Base-by-base conservation (phyloP, 2,329 filamentous ascomycete genomes). In the Aspergillus fijiensis region DNA sequence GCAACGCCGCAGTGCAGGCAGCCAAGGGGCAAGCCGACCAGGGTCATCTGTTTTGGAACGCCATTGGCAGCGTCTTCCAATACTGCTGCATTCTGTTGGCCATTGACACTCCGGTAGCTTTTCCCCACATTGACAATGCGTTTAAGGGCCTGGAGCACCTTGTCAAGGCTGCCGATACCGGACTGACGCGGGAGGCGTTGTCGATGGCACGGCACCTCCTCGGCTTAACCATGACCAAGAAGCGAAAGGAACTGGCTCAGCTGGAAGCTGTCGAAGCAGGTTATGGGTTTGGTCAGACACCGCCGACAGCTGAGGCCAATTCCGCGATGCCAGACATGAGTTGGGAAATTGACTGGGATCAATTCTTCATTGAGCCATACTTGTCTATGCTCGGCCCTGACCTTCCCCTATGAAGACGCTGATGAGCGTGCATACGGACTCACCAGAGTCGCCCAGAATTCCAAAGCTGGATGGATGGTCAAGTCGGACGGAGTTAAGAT, bases 51-150 rank as follows among this genome's bases (percentile, higher is more conserved):
- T 63, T 72, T 3, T 73, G 70, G 70, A 73, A 73, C 10, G 66
- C 69, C 29, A 72, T 73, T 3, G 70, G 70, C 47, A 71, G 70
- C 39, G 70, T 72, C 39, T 72, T 73, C 54, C 70, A 73, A 33
- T 73, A 72, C 61, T n/a, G 64, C 12, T 73, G 69, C 12, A 56
- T 72, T 23, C 14, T 73, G 55, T 59, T 73, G 49, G 70, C 71
- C 10, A 71, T 72, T 0, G 70, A 73, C 57, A 69, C 65, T 3
- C 65, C 69, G 11, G 50, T 56, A 0, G 50, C 70, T 3, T 68
- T 64, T 2, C 52, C 10, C 0, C 64, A 72, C 29, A 65, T 72
- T 5, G 19, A 4, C 4, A 12, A 55, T 10, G 69, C 69, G 0
- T 71, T 73, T 12, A 68, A 68, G 49, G 60, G 64, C 0, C 55